Evolutionary conservation across 2,329 filamentous ascomycete genomes (phyloP).

Genomic region (Dothistroma septosporum): DNA sequence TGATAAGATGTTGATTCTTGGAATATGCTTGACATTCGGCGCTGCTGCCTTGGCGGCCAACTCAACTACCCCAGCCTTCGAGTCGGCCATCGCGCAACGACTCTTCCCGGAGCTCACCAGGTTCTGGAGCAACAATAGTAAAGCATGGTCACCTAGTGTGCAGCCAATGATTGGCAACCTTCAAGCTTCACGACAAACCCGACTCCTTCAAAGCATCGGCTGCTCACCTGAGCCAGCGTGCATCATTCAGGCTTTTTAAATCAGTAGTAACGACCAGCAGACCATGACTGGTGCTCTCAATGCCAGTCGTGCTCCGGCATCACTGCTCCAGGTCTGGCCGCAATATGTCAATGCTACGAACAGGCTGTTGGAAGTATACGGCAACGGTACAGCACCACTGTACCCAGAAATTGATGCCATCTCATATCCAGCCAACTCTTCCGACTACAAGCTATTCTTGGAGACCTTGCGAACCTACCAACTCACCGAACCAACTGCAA

Average conservation of each 20-base stretch:
- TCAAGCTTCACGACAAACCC: background rate
- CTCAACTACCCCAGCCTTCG: background rate
- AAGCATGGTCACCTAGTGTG: background rate
- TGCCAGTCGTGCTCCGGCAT: background rate
- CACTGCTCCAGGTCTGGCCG: background rate
- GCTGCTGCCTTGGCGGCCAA: background rate
- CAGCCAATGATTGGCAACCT: background rate
- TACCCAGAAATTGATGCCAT: slow-evolving; percentile 3
- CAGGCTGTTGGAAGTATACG: background rate
- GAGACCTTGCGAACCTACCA: background rate
- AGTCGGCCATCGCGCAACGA: background rate
- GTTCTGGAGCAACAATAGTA: slow-evolving; percentile 1
- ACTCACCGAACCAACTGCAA: background rate
- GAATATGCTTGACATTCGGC: background rate
- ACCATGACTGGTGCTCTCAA: background rate
- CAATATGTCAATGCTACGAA: slow-evolving; percentile 4
- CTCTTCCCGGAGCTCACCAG: background rate
- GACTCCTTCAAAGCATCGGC: background rate
- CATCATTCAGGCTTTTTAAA: background rate
- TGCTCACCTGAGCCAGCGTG: background rate
- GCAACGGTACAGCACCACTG: background rate
- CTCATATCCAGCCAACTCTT: slow-evolving; percentile 1
- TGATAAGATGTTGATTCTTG: background rate
- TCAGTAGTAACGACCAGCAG: background rate
- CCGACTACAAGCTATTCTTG: slow-evolving; percentile 1